These are phyloP conservation scores for Sugiyamaella xylanicola DNA, from an alignment of 1,139 yeast species.

Conservation along the genomic window DNA sequence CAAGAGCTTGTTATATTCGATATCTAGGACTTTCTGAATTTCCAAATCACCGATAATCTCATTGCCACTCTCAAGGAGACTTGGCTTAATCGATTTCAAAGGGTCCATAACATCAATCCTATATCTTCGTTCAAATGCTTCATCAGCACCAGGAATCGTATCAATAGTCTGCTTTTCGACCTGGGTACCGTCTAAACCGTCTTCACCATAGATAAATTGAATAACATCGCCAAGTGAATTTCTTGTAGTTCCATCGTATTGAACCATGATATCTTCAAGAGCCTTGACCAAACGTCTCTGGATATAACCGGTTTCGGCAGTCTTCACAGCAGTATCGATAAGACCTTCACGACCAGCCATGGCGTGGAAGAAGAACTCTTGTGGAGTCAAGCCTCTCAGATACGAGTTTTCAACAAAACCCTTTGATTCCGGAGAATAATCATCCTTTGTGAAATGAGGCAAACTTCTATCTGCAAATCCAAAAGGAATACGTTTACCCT, in stretches of 20 bases:
- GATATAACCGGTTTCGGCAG: slow-evolving; percentile 99
- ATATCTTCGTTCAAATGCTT: slow-evolving; percentile 78
- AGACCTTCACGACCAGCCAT: slow-evolving; percentile 99
- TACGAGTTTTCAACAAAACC: slow-evolving; percentile 98
- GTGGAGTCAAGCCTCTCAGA: slow-evolving; percentile 96
- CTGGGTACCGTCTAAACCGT: slow-evolving; percentile 97
- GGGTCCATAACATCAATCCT: slow-evolving; percentile 84
- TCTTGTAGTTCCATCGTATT: slow-evolving; percentile 97
- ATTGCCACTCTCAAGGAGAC: slow-evolving; percentile 81
- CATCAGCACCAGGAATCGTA: slow-evolving; percentile 91
- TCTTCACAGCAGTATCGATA: slow-evolving; percentile 97
- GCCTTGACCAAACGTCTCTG: slow-evolving; percentile 99
- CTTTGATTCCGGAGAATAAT: slow-evolving; percentile 95
- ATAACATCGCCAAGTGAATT: slow-evolving; percentile 95
- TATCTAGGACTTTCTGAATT: slow-evolving; percentile 77
- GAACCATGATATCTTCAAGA: slow-evolving; percentile 97
- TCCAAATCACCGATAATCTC: slow-evolving; percentile 90
- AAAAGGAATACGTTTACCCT: slow-evolving; percentile 98
- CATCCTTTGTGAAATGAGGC: slow-evolving; percentile 98
- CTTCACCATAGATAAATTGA: slow-evolving; percentile 98
- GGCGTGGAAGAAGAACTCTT: slow-evolving; percentile 98
- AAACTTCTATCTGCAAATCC: slow-evolving; percentile 95
- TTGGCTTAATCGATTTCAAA: slow-evolving; percentile 60
- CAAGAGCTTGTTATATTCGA: slow-evolving; percentile 75
- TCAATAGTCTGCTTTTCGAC: slow-evolving; percentile 98